These are phyloP conservation scores for Entomortierella beljakovae DNA, from an alignment of 192 early-diverging fungal genomes.

Conservation along the genomic window DNA sequence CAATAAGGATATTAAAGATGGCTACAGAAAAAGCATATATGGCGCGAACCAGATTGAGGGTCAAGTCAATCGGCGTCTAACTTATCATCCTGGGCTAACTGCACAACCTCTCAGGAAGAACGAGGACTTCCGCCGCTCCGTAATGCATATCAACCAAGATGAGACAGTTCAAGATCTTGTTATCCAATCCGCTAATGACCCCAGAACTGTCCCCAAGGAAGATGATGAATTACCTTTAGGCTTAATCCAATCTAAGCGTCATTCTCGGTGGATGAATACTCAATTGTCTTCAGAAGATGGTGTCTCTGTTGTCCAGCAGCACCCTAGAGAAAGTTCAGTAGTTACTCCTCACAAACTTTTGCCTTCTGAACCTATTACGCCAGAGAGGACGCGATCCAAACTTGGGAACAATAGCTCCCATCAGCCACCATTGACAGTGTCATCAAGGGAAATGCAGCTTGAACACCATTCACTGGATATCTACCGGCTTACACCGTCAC, in stretches of 20 bases:
- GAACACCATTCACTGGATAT: neutral
- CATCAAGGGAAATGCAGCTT: neutral
- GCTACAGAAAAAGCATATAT: neutral
- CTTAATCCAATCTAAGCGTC: constrained; percentile 14
- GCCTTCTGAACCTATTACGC: constrained; percentile 26
- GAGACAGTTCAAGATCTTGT: constrained; percentile 5
- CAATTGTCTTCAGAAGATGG: constrained; percentile 31
- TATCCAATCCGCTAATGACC: neutral
- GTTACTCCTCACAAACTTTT: constrained; percentile 14
- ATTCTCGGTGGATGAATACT: constrained; percentile 30
- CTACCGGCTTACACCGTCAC: constrained; percentile 7
- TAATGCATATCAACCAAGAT: neutral
- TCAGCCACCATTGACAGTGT: neutral
- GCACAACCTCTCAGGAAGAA: neutral
- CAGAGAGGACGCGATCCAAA: neutral
- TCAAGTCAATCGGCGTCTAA: neutral
- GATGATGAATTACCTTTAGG: constrained; percentile 36
- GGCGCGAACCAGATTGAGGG: neutral
- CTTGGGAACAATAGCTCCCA: neutral
- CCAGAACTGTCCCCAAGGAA: neutral
- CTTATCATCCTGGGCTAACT: neutral
- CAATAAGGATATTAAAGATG: neutral
- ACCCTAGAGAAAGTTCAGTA: neutral
- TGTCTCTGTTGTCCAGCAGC: neutral
- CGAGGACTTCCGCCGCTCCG: neutral